These are phyloP conservation scores for Bipolaris sorokiniana DNA, from an alignment of 2,329 filamentous ascomycete genomes.

Conservation along the genomic window DNA sequence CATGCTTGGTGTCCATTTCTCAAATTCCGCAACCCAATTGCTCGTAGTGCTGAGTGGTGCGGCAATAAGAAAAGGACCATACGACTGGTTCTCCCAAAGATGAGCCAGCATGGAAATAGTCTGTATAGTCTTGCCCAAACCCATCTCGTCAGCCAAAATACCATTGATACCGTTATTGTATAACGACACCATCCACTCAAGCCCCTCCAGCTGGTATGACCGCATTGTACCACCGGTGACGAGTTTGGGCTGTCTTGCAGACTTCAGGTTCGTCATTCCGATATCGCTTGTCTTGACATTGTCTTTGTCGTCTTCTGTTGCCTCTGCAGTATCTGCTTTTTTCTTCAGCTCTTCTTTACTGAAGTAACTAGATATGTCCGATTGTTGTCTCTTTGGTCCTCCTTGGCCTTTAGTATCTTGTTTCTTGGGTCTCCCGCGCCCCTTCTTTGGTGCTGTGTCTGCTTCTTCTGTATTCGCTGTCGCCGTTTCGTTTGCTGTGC, in stretches of 20 bases:
- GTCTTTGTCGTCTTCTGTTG: conserved; percentile 63
- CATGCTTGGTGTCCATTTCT: conserved; percentile 86
- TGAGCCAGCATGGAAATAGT: conserved; percentile 87
- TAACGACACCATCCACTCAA: conserved; percentile 85
- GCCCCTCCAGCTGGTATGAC: conserved; percentile 89
- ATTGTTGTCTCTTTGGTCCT: conserved; percentile 48
- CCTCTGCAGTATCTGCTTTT: conserved; percentile 62
- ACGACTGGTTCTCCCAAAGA: conserved; percentile 82
- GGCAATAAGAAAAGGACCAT: conserved; percentile 89
- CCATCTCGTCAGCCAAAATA: conserved; percentile 94
- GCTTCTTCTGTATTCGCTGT: conserved; percentile 27
- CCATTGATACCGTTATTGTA: conserved; percentile 93
- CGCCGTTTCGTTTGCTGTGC: conserved; percentile 18
- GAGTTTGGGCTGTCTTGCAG: conserved; percentile 84
- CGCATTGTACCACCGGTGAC: conserved; percentile 90
- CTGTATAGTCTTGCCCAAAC: conserved; percentile 89
- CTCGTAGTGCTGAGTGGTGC: conserved; percentile 89
- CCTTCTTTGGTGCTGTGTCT: conserved; percentile 30
- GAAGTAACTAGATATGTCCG: conserved; percentile 65
- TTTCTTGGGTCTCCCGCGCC: conserved; percentile 51
- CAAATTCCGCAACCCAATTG: conserved; percentile 96
- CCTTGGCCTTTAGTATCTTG: conserved; percentile 40
- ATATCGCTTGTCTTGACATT: conserved; percentile 65
- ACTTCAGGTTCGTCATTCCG: conserved; percentile 71
- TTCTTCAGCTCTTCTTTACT: conserved; percentile 64